phyloP scores from a whole-genome alignment of 805 yeast genomes.

The Cyberlindnera meyerae region DNA sequence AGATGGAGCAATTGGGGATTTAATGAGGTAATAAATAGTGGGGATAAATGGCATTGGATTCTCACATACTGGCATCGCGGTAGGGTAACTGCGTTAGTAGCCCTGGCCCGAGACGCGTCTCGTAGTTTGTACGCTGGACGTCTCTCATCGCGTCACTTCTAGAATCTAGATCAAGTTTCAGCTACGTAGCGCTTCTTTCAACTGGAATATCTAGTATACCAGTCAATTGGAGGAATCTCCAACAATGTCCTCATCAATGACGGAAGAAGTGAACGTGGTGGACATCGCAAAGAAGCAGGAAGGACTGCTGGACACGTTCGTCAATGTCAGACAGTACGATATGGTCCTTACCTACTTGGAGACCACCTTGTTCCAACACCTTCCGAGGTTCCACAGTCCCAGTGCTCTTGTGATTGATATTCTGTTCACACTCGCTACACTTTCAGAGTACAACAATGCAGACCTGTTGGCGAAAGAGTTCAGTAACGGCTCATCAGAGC shows the following conservation, averaged over 20 bases:
- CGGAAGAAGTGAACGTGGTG: background rate
- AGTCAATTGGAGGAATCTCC: too few species aligned
- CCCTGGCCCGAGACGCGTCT: too few species aligned
- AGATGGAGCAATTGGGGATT: slow-evolving; percentile 1
- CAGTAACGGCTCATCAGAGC: slow-evolving; percentile 23
- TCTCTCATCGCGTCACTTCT: too few species aligned
- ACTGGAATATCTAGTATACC: too few species aligned
- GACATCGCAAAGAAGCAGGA: slow-evolving; percentile 11
- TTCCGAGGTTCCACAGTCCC: slow-evolving; percentile 28
- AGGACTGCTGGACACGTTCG: slow-evolving; percentile 18
- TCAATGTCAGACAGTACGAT: slow-evolving; percentile 31
- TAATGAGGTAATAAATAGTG: background rate
- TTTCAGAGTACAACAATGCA: slow-evolving; percentile 25
- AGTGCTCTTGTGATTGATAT: slow-evolving; percentile 30
- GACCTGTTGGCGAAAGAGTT: slow-evolving; percentile 24
- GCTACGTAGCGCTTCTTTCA: too few species aligned
- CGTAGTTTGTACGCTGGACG: too few species aligned
- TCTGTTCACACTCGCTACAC: slow-evolving; percentile 34
- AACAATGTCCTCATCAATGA: background rate
- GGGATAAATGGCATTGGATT: too few species aligned
- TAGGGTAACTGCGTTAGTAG: too few species aligned
- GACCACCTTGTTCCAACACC: slow-evolving; percentile 18
- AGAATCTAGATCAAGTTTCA: too few species aligned
- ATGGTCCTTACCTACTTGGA: slow-evolving; percentile 34
- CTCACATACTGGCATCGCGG: too few species aligned